phyloP scores from a whole-genome alignment of 2,329 filamentous ascomycete species.

The Clarireedia monteithiana region DNA sequence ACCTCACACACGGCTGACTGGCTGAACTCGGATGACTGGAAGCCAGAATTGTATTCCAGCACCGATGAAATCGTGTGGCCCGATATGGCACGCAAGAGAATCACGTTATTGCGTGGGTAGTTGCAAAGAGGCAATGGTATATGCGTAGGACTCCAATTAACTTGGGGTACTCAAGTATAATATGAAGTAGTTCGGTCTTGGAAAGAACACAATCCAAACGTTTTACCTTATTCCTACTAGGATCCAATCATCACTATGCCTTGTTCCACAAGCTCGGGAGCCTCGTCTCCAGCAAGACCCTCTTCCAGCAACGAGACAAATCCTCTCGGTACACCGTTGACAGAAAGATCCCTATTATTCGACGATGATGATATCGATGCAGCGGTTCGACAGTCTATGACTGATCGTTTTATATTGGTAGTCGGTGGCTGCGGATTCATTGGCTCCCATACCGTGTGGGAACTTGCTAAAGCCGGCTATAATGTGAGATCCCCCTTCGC shows the following conservation, averaged over 20 bases:
- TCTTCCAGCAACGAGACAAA: slow-evolving; percentile 16
- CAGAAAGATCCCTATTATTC: slow-evolving; percentile 21
- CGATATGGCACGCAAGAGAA: slow-evolving; percentile 8
- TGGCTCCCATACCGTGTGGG: slow-evolving; percentile 41
- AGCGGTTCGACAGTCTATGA: slow-evolving; percentile 12
- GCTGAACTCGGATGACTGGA: background rate
- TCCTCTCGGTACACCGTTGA: slow-evolving; percentile 18
- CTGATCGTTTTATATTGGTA: slow-evolving; percentile 31
- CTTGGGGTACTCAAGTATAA: slow-evolving; percentile 1
- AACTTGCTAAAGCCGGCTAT: slow-evolving; percentile 40
- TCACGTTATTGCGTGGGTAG: background rate
- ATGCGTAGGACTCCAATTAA: slow-evolving; percentile 3
- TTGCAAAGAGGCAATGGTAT: background rate
- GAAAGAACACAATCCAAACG: background rate
- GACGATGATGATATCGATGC: slow-evolving; percentile 17
- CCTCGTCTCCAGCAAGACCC: slow-evolving; percentile 16
- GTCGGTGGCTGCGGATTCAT: slow-evolving; percentile 41
- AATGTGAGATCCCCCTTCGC: slow-evolving; percentile 23
- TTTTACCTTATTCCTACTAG: slow-evolving; percentile 8
- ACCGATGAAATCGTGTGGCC: background rate
- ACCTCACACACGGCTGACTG: background rate
- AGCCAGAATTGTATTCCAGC: slow-evolving; percentile 3
- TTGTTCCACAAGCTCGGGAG: slow-evolving; percentile 18
- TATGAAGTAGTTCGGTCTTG: slow-evolving; percentile 2
- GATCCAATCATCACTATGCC: slow-evolving; percentile 8